Evolutionary conservation across 2,329 filamentous ascomycete genomes (phyloP).

Genomic region (Aspergillus sp.): DNA sequence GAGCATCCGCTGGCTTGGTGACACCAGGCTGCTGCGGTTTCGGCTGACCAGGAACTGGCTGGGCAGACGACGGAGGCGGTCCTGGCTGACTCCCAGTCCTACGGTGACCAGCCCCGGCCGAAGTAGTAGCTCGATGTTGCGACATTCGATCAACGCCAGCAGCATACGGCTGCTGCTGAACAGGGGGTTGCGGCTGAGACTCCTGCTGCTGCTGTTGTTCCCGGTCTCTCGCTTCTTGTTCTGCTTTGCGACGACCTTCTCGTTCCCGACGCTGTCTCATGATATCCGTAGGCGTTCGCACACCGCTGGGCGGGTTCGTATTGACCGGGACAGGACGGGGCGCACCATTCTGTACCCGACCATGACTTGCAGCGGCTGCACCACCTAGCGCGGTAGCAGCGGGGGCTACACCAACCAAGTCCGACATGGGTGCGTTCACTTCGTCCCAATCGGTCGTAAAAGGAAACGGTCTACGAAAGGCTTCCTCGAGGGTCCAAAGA

Average conservation of each 20-base stretch:
- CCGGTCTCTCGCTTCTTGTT: constrained; percentile 55
- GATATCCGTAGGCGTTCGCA: constrained; percentile 80
- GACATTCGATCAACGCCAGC: neutral
- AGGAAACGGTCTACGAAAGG: constrained; percentile 69
- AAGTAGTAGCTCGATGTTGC: neutral
- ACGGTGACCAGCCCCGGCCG: neutral
- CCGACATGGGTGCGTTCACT: constrained; percentile 88
- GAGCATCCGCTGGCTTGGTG: constrained; percentile 17
- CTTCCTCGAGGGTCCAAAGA: constrained; percentile 86
- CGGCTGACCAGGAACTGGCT: constrained; percentile 18
- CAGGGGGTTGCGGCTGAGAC: constrained; percentile 16
- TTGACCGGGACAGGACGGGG: constrained; percentile 50
- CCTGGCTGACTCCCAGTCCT: constrained; percentile 7
- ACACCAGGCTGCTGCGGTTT: constrained; percentile 16
- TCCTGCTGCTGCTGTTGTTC: constrained; percentile 40
- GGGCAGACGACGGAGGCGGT: constrained; percentile 11
- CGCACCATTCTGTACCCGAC: constrained; percentile 52
- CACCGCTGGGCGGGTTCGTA: constrained; percentile 48
- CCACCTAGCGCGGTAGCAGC: constrained; percentile 14
- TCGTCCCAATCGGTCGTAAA: constrained; percentile 82
- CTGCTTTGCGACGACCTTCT: constrained; percentile 63
- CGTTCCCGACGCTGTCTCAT: constrained; percentile 80
- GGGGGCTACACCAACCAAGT: constrained; percentile 59
- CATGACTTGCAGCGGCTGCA: constrained; percentile 42
- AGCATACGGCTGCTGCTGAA: constrained; percentile 9